Percentiles rank a stretch among this genome's conserved stretches.
These are phyloP conservation scores for Kazachstania africana DNA, from an alignment of 805 yeast species.

Conservation along the genomic window DNA sequence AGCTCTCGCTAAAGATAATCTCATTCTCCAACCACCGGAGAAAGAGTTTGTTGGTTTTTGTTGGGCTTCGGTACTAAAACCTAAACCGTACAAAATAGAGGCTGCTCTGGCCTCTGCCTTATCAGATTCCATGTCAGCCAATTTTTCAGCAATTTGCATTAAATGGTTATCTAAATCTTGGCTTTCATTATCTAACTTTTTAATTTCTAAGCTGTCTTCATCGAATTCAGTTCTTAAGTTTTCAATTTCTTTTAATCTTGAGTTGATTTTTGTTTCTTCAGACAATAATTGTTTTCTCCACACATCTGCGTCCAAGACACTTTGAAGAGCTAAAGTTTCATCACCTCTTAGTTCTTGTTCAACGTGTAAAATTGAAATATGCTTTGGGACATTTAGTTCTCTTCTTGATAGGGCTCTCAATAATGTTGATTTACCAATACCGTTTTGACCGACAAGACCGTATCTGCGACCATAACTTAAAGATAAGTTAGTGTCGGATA, in stretches of 20 bases:
- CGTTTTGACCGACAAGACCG: constrained; percentile 97
- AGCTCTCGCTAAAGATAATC: constrained; percentile 95
- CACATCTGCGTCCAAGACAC: constrained; percentile 98
- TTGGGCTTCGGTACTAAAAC: constrained; percentile 85
- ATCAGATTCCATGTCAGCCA: constrained; percentile 90
- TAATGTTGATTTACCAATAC: constrained; percentile 97
- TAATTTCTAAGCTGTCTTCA: constrained; percentile 60
- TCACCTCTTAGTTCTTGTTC: constrained; percentile 97
- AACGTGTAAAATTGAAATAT: constrained; percentile 89
- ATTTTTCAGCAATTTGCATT: constrained; percentile 68
- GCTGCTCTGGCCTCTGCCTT: constrained; percentile 98
- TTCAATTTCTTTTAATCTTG: constrained; percentile 67
- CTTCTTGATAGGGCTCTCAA: constrained; percentile 85
- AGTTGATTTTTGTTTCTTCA: constrained; percentile 67
- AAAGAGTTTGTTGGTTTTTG: constrained; percentile 73
- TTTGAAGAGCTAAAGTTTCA: constrained; percentile 79
- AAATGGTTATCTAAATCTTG: constrained; percentile 73
- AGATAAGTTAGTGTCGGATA: constrained; percentile 77
- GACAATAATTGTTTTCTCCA: constrained; percentile 85
- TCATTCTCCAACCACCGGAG: constrained; percentile 99
- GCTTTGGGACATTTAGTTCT: constrained; percentile 89
- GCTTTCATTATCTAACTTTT: constrained; percentile 78
- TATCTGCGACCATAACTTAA: constrained; percentile 88
- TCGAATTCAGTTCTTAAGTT: constrained; percentile 57
- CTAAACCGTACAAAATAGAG: constrained; percentile 81